Base-by-base conservation (phyloP, 73 alveolate genomes). In the Paramecium sexaurelia region DNA sequence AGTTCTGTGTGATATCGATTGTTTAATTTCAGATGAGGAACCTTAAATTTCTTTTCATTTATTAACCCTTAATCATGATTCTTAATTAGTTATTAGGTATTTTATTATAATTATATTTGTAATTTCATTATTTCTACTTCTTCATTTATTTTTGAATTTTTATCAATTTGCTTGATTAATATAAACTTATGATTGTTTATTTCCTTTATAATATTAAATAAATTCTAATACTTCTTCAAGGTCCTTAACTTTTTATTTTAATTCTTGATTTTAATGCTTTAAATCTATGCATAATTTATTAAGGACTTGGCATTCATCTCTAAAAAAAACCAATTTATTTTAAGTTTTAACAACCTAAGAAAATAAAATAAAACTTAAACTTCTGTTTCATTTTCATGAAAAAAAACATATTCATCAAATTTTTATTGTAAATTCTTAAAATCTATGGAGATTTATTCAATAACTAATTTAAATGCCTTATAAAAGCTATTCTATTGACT, bases 301-400 rank as follows among this genome's bases (percentile, higher is more conserved):
- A 1, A 78, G 27, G 15, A 78, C 68, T 41, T 37, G 27, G 24
- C 90, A 78, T 40, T 78, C 90, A 22, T 78, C 55, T 78, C 90
- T 39, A 43, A 78, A 78, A 61, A 78, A 78, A 24, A 33, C 39
- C 32, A 78, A 43, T 43, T 78, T 78, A 78, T 39, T 41, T 78
- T 78, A 78, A 3, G 90, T 61, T 36, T 78, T 78, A 4, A 40
- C 68, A 10, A 78, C 86, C 86, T 71, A 29, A 13, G 4, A 5
- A n/a, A 71, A 15, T 61, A 13, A 3, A 10, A 8, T 36, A 37
- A 66, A 20, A 10, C 6, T 35, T 15, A 13, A 33, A 71, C 90
- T 43, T 78, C 73, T 36, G 90, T 78, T 24, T 78, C 90, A 17
- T 78, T 40, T 43, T 78, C 90, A 45, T 78, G 75, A 78, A 20